Base-by-base conservation (phyloP, 371 early-diverging fungal genomes). In the Nosema muscidifuracis region DNA sequence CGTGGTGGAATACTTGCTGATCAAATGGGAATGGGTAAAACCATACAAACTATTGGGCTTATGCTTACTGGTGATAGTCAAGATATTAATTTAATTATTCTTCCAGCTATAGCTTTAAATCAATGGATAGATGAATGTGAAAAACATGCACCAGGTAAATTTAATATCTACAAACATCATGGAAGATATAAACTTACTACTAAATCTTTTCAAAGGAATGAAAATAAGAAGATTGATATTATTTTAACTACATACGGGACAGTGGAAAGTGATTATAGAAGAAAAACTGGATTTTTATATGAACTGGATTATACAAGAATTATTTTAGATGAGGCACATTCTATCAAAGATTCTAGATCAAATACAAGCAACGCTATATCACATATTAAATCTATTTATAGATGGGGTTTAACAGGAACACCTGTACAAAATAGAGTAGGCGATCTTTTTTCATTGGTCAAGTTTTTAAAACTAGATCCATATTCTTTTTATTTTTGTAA, bases 281-380 rank as follows among this genome's bases (percentile, higher is more conserved):
- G 55, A 26, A 53, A 53, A 53, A 15, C 55, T 3, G 55, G 55
- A 26, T 85, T 87, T 36, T 86, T 97, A 51, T 87, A 87, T 67
- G 89, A 90, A 74, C 84, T 95, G 47, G 82, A 87, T 28, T 99
- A 93, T 91, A 86, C 90, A 71, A 92, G 92, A 73, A 86, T 93
- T 63, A 87, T 97, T 55, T 89, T 99, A 66, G 99, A 99, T 81
- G 99, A 99, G 84, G 97, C 96, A 0, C 99, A 99, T 80, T 88
- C 96, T 58, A 91, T 99, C 84, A 99, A 99, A 83, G 97, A 99
- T 80, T 93, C 92, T 83, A 93, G 93, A 81, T 91, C 92, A 0
- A 86, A 88, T 80, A 86, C 94, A n/a, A 91, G 91, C 1, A 89
- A 90, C 78, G 89, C 93, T 24, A 89, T 98, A 12, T 87, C 94